Base-by-base conservation (phyloP, 208 protist genomes). In the Trypanosoma scelopori region DNA sequence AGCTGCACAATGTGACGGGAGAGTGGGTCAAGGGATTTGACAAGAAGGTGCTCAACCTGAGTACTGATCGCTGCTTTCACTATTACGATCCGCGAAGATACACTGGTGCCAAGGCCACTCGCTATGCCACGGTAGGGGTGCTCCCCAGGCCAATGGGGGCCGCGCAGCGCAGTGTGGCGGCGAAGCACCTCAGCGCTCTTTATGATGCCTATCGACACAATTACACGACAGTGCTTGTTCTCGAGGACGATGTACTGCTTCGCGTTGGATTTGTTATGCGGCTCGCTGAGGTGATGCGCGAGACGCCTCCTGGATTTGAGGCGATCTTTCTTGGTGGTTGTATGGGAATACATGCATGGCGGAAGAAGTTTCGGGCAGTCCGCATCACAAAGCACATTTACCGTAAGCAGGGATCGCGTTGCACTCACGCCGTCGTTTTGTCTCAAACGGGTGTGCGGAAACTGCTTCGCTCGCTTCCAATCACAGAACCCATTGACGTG, bases 171-270 rank as follows among this genome's bases (percentile, higher is more conserved):
- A 59, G 46, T 35, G 70, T 76, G 3, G 1, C 51, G 37, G 35
- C 42, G 7, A 76, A 76, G 55, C 70, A 76, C 45, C 59, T 72
- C 43, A 67, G 47, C 51, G 62, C 64, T 18, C 20, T 63, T 20
- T 76, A 76, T 39, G 70, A 76, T 49, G 59, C 71, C 5, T 51
- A 67, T 28, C 47, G 65, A 4, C 37, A 65, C 18, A 63, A 63
- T 25, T 72, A 72, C 20, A 12, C 22, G 37, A 52, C 25, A 9
- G 32, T 67, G 1, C 27, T 76, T 37, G 56, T 76, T 28, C 28
- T 76, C n/a, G 70, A 76, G 30, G 70, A 76, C 57, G 70, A 76
- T 51, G 70, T 58, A 12, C 48, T 69, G 5, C 65, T 76, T 5
- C 70, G 63, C 23, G 25, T 23, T 20, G 55, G 55, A 25, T 76